Evolutionary conservation across 192 early-diverging fungal species (phyloP).

Genomic region (Coemansia sp.): DNA sequence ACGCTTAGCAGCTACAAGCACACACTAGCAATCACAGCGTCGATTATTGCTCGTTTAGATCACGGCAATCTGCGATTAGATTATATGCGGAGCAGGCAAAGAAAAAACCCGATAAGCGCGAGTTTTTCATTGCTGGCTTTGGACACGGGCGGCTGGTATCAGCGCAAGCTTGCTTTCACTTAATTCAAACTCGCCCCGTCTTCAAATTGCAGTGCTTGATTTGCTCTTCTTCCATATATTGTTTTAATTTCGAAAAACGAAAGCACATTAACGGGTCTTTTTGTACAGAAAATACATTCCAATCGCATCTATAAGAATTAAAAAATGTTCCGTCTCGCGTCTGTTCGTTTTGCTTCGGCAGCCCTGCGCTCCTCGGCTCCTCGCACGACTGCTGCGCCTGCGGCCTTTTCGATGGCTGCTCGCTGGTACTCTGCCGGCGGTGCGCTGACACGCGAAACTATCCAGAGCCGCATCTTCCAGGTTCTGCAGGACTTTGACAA

Average conservation of each 20-base stretch:
- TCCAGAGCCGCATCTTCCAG: conserved; percentile 84
- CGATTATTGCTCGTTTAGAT: too few species aligned
- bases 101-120: too few species aligned
- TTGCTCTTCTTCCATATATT: not conserved
- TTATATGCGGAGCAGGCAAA: too few species aligned
- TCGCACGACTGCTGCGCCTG: not conserved
- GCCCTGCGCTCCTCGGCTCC: not conserved
- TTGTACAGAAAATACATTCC: not conserved
- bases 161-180: too few species aligned
- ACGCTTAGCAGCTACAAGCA: too few species aligned
- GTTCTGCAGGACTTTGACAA: conserved; percentile 96
- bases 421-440: conserved; percentile 76
- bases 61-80: too few species aligned
- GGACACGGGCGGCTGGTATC: too few species aligned
- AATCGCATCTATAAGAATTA: not conserved
- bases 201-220: too few species aligned
- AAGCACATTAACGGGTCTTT: not conserved
- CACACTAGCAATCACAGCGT: too few species aligned
- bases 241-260: not conserved
- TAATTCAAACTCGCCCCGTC: too few species aligned
- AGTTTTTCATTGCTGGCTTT: too few species aligned
- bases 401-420: conserved; percentile 8
- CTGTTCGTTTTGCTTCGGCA: conserved; percentile 11
- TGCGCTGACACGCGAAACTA: conserved; percentile 60
- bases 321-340: conserved; percentile 38